Base-by-base conservation (phyloP, 768 basidiomycete genomes). In the Dendrothele bispora region DNA sequence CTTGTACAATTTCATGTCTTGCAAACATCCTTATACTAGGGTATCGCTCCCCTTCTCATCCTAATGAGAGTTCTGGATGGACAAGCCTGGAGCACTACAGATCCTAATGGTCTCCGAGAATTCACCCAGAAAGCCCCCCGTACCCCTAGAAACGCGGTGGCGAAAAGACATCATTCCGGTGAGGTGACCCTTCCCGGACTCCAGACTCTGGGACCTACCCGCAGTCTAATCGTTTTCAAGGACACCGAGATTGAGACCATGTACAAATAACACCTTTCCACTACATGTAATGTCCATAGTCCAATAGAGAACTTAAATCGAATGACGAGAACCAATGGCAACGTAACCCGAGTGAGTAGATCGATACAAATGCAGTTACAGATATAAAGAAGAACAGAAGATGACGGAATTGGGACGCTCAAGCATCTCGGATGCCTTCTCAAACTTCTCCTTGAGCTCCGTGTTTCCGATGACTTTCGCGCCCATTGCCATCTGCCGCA, bases 401-500 rank as follows among this genome's bases (percentile, higher is more conserved):
- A 93, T 92, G 51, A 98, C 93, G 1, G 91, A 94, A 63, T 94
- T 95, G 1, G 88, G 94, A 35, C 93, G 78, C 65, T 93, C 93
- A 20, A 98, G 83, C 88, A 95, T 86, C 68, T 94, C 92, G 0
- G 89, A 85, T 14, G 89, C 78, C 62, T 90, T 90, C 55, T 88
- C 89, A 60, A 99, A 98, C 66, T 94, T 97, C 58, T 94, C 84
- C 68, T 94, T 84, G 17, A 99, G 74, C 58, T 98, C 97, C 10
- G 77, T 77, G 65, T 98, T 98, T 10, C 97, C 97, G 53, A 98
- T 98, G 17, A 97, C 97, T 61, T 94, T 93, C 3, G 95, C 91
- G 1, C 91, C 94, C 58, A 88, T 83, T 12, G 85, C 83, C 97
- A 99, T 99, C 68, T 99, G 97, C 27, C 95, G 82, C 20, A 99